Evolutionary conservation across 306 rosid species (phyloP).

Genomic region (Vicia villosa): DNA sequence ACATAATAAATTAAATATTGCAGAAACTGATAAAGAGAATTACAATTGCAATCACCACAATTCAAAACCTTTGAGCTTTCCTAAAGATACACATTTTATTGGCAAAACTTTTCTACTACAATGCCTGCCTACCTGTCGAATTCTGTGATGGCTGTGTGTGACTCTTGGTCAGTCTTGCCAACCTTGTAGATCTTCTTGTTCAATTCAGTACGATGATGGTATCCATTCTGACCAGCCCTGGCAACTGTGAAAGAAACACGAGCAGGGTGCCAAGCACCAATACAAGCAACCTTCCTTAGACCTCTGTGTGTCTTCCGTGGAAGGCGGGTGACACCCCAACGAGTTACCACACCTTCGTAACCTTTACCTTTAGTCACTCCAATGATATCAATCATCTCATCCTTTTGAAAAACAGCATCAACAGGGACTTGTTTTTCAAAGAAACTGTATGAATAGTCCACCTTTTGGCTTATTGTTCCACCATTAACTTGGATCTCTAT

Average conservation of each 20-base stretch:
- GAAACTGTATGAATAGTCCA: slow-evolving; percentile 69
- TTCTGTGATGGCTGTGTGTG: slow-evolving; percentile 61
- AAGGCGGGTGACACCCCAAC: slow-evolving; percentile 93
- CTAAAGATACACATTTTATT: no score
- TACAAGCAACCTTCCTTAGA: slow-evolving; percentile 90
- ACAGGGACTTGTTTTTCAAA: slow-evolving; percentile 82
- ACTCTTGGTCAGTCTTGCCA: slow-evolving; percentile 64
- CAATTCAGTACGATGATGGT: slow-evolving; percentile 89
- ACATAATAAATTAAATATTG: not conserved
- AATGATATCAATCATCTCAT: slow-evolving; percentile 85
- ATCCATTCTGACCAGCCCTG: slow-evolving; percentile 93
- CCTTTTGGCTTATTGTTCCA: slow-evolving; percentile 69
- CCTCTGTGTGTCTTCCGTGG: slow-evolving; percentile 93
- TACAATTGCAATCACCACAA: not conserved
- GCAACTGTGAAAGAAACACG: slow-evolving; percentile 89
- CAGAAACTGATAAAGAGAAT: not conserved
- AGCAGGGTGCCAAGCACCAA: slow-evolving; percentile 97
- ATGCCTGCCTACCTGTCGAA: slow-evolving; percentile 63
- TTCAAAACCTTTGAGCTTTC: not conserved
- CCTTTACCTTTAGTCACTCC: slow-evolving; percentile 94
- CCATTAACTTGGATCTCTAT: slow-evolving; percentile 91
- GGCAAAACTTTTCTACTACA: not conserved
- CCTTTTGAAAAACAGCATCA: slow-evolving; percentile 81
- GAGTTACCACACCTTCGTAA: slow-evolving; percentile 88
- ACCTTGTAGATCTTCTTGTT: slow-evolving; percentile 74